phyloP scores from a whole-genome alignment of 139 green algal genomes.

The Coccomyxa sp. region DNA sequence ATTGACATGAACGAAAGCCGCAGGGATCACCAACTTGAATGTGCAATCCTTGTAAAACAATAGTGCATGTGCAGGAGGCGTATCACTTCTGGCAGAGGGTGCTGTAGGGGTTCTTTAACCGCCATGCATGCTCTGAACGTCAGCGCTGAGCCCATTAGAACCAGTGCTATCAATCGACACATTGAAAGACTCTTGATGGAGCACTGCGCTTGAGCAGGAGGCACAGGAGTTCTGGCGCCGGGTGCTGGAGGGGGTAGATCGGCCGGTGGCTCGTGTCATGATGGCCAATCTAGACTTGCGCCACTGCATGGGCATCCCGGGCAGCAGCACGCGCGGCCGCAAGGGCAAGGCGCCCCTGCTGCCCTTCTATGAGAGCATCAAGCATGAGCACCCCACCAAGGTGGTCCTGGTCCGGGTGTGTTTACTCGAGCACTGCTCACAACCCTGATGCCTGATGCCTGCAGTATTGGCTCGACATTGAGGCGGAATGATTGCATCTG shows the following conservation, averaged over 20 bases:
- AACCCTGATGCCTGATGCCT: neutral
- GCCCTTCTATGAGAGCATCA: slow-evolving; percentile 19
- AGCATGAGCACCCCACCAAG: slow-evolving; percentile 40
- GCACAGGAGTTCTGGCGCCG: slow-evolving; percentile 35
- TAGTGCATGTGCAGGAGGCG: neutral
- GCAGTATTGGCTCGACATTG: neutral
- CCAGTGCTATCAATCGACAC: too few species aligned
- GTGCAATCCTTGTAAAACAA: neutral
- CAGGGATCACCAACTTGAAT: neutral
- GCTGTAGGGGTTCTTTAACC: too few species aligned
- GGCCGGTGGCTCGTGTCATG: slow-evolving; percentile 27
- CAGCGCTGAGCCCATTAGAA: too few species aligned
- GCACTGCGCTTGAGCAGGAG: slow-evolving; percentile 29
- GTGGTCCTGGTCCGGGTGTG: slow-evolving; percentile 43
- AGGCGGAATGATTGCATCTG: neutral
- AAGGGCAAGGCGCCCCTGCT: slow-evolving; percentile 14
- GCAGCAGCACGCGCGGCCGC: neutral
- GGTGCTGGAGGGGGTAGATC: slow-evolving; percentile 38
- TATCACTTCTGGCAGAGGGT: too few species aligned
- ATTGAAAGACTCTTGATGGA: too few species aligned
- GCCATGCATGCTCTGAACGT: too few species aligned
- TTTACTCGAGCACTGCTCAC: neutral
- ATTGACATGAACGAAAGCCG: neutral
- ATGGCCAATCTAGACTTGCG: slow-evolving; percentile 27
- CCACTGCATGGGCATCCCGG: slow-evolving; percentile 5